These are phyloP conservation scores for Sclerotinia nivalis DNA, from an alignment of 2,329 filamentous ascomycete genomes.

Conservation along the genomic window DNA sequence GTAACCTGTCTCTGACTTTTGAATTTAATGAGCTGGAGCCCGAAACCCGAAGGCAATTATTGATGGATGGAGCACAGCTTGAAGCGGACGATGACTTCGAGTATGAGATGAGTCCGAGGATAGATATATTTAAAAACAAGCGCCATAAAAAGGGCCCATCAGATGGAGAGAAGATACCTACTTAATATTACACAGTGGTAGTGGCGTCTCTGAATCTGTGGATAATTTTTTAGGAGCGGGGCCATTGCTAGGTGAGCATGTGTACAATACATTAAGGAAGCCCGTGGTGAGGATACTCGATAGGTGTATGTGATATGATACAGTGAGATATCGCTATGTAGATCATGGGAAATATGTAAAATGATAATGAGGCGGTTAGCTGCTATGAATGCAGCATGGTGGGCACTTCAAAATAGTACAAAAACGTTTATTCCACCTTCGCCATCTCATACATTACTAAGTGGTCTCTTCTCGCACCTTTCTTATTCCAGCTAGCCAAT, in stretches of 20 bases:
- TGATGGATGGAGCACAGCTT: slow-evolving; percentile 8
- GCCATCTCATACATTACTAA: neutral
- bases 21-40: slow-evolving; percentile 4
- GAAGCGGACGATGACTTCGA: slow-evolving; percentile 19
- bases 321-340: neutral
- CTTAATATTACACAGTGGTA: neutral
- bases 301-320: neutral
- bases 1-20: slow-evolving; percentile 14
- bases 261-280: neutral
- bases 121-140: slow-evolving; percentile 3
- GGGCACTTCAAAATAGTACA: neutral
- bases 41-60: slow-evolving; percentile 15
- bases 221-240: too few species aligned
- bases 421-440: neutral
- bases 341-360: neutral
- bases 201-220: neutral
- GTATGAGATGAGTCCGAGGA: slow-evolving; percentile 12
- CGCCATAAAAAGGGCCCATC: neutral
- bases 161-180: neutral
- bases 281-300: neutral
- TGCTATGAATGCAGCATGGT: neutral
- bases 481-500: neutral
- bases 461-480: neutral
- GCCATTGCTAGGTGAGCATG: neutral
- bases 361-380: neutral